phyloP scores from a whole-genome alignment of 257 asterid genomes.

The Jasminum sambac region DNA sequence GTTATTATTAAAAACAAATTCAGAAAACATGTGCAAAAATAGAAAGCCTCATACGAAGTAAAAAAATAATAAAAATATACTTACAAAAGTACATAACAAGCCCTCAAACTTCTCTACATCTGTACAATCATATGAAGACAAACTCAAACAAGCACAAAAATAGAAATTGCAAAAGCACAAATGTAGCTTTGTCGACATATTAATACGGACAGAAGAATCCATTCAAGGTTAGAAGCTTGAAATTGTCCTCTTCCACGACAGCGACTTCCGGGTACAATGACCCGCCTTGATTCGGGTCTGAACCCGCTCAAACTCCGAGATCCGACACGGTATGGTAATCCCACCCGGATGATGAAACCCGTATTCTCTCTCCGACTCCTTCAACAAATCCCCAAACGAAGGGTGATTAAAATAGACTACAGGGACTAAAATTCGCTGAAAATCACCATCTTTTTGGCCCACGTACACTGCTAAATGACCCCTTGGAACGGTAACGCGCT shows the following conservation, averaged over 20 bases:
- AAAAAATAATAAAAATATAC: no score
- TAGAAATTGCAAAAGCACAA: neutral
- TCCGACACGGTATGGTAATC: constrained; percentile 37
- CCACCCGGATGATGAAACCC: constrained; percentile 45
- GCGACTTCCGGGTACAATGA: constrained; percentile 24
- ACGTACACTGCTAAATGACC: constrained; percentile 37
- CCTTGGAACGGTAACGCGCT: constrained; percentile 24
- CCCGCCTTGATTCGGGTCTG: constrained; percentile 33
- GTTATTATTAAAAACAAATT: no score
- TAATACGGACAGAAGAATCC: neutral
- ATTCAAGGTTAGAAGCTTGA: constrained; percentile 12
- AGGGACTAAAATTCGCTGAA: constrained; percentile 34
- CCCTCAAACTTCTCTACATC: neutral
- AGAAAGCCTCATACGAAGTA: no score
- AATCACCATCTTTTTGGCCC: constrained; percentile 32
- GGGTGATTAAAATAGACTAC: constrained; percentile 38
- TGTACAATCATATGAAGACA: neutral
- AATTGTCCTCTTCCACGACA: constrained; percentile 29
- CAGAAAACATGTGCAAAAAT: no score
- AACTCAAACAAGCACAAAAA: neutral
- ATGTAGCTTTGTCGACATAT: constrained; percentile 12
- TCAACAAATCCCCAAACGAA: constrained; percentile 31
- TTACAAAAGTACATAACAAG: no score
- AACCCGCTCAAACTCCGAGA: constrained; percentile 38
- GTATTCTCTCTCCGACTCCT: constrained; percentile 32